Percentiles rank a stretch among this genome's conserved stretches.
Evolutionary conservation across 83 land plant species (phyloP).

Genomic region (Isoetes engelmannii): DNA sequence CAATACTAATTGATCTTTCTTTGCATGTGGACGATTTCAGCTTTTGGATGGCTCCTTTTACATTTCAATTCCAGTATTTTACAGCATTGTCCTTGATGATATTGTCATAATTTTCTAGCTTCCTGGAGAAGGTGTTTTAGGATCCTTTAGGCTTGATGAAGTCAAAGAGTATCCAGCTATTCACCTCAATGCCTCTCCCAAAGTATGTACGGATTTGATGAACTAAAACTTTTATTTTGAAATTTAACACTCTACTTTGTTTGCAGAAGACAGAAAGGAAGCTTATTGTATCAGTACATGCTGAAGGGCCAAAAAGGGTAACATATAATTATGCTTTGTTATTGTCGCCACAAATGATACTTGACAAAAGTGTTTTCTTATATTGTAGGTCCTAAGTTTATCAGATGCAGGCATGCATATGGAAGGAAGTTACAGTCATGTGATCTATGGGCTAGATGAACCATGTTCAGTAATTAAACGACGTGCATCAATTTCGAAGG

Average conservation of each 20-base stretch:
- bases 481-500: slow-evolving; percentile 28
- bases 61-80: background rate
- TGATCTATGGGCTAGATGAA: slow-evolving; percentile 11
- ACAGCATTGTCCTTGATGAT: background rate
- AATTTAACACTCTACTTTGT: background rate
- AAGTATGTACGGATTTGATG: slow-evolving; percentile 37
- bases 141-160: slow-evolving; percentile 71
- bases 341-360: slow-evolving; percentile 4
- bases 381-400: slow-evolving; percentile 70
- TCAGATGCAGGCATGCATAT: slow-evolving; percentile 54
- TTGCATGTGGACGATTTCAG: background rate
- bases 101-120: slow-evolving; percentile 37
- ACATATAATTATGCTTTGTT: slow-evolving; percentile 3
- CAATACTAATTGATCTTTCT: background rate
- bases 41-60: background rate
- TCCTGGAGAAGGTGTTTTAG: slow-evolving; percentile 79
- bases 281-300: slow-evolving; percentile 53
- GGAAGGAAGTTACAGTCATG: slow-evolving; percentile 28
- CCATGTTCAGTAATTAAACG: slow-evolving; percentile 19
- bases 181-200: slow-evolving; percentile 38
- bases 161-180: slow-evolving; percentile 44
- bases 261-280: slow-evolving; percentile 72
- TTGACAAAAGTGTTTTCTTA: background rate
- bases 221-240: background rate
- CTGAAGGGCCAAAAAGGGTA: slow-evolving; percentile 94